Conservation (phyloP, 495 filamentous ascomycete species). For the Penicillium subrubescens region DNA sequence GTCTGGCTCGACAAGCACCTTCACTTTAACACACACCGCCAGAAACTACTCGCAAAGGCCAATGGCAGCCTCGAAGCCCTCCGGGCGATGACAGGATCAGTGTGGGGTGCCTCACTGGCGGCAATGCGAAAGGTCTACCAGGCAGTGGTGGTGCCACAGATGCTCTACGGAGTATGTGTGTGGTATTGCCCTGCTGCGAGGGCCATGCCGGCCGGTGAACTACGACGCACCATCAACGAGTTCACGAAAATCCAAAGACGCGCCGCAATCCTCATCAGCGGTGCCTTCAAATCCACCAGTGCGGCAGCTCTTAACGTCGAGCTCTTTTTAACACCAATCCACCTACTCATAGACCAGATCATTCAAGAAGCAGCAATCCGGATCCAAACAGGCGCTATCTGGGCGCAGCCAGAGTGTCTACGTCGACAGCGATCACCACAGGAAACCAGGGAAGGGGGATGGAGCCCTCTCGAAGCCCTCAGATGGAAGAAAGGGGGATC, state of each 20-base stretch:
- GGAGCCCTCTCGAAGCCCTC: no score
- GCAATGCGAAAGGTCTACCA: constrained; percentile 20
- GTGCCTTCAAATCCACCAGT: not conserved
- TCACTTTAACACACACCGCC: no score
- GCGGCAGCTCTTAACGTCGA: not conserved
- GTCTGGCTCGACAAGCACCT: constrained; percentile 17
- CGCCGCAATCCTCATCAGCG: constrained; percentile 16
- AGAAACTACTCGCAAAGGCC: no score
- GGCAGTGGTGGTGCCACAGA: constrained; percentile 23
- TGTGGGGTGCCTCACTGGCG: not conserved
- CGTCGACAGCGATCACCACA: not conserved
- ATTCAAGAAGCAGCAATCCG: not conserved
- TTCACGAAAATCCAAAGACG: constrained; percentile 14
- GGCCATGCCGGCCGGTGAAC: not conserved
- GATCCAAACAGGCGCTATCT: no score
- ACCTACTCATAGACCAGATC: not conserved
- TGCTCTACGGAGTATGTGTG: constrained; percentile 19
- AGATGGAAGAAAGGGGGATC: no score
- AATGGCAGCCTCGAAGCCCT: constrained; percentile 13
- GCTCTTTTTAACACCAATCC: not conserved
- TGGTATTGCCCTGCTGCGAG: constrained; percentile 9
- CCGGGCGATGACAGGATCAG: no score
- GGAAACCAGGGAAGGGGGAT: not conserved
- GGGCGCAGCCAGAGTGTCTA: not conserved
- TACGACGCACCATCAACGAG: not conserved